A percentile compares a stretch with the other conserved stretches of the same genome.
Conservation (phyloP, 2,329 filamentous ascomycete species). For the Plectosphaerella cucumerina region DNA sequence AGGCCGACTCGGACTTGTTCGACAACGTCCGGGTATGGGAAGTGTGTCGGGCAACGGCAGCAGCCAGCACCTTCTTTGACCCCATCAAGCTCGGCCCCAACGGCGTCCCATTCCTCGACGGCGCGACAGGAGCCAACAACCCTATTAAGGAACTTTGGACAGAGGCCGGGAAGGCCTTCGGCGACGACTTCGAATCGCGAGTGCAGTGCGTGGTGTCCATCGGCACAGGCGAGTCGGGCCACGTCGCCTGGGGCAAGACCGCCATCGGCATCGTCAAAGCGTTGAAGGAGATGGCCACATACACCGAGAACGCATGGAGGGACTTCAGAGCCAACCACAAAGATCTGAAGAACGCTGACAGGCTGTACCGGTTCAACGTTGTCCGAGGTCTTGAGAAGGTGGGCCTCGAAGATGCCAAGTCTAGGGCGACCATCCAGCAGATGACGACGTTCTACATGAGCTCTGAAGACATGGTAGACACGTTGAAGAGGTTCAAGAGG, state of each 20-base stretch:
- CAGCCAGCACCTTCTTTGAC: constrained; percentile 11
- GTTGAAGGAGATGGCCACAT: constrained; percentile 14
- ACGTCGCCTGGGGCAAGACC: constrained; percentile 13
- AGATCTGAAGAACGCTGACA: too few species aligned
- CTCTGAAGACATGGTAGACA: too few species aligned
- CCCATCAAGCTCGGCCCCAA: not conserved
- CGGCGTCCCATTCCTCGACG: not conserved
- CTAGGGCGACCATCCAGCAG: too few species aligned
- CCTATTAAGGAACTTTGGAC: constrained; percentile 17
- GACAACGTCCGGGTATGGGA: constrained; percentile 28
- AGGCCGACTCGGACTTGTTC: constrained; percentile 9
- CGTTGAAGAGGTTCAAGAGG: too few species aligned
- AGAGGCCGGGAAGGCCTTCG: constrained; percentile 19
- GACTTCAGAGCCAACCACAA: too few species aligned
- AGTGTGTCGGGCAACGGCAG: constrained; percentile 14
- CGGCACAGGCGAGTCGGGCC: constrained; percentile 18
- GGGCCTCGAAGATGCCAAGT: too few species aligned
- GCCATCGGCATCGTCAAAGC: constrained; percentile 13
- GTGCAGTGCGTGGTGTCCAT: constrained; percentile 17
- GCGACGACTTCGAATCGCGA: not conserved
- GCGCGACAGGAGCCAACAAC: not conserved
- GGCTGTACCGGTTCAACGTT: too few species aligned
- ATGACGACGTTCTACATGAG: too few species aligned
- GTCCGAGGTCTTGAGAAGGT: too few species aligned
- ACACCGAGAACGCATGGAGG: too few species aligned